Conservation (phyloP, 768 basidiomycete genomes). For the Cystofilobasidium capitatum region DNA sequence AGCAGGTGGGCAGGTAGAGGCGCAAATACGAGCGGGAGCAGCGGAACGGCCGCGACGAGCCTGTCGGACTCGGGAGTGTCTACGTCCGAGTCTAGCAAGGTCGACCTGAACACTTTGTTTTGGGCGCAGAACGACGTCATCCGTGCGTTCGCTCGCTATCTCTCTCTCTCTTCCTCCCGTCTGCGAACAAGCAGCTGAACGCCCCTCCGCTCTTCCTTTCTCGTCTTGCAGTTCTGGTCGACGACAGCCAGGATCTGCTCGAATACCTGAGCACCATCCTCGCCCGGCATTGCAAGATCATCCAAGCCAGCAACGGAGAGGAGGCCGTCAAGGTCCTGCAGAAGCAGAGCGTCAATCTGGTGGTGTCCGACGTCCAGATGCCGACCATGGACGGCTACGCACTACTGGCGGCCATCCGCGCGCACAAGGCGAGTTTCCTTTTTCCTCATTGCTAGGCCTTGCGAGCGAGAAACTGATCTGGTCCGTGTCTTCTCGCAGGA, state of each 20-base stretch:
- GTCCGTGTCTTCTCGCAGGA: not conserved
- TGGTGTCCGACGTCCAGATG: conserved; percentile 20
- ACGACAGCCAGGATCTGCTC: conserved; percentile 1
- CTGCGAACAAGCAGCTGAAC: not conserved
- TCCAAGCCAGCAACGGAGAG: conserved; percentile 14
- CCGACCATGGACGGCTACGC: not conserved
- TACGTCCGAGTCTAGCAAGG: conserved; percentile 26
- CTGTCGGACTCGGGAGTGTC: not conserved
- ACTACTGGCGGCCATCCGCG: conserved; percentile 2
- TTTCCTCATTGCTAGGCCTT: too few species aligned
- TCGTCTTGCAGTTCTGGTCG: not conserved
- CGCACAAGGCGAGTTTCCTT: not conserved
- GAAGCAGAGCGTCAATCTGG: not conserved
- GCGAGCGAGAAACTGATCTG: not conserved
- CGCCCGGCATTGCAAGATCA: conserved; percentile 10
- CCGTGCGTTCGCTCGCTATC: too few species aligned
- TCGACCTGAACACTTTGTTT: conserved; percentile 38
- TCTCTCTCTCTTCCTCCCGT: not conserved
- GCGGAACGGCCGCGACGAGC: not conserved
- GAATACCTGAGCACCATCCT: conserved; percentile 7
- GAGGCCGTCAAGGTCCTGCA: conserved; percentile 5
- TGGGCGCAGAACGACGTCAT: conserved; percentile 39
- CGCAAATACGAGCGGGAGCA: not conserved
- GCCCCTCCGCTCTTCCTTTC: not conserved
- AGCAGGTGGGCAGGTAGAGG: not conserved